phyloP scores from a whole-genome alignment of 2,329 filamentous ascomycete species.

The Fusarium avenaceum region DNA sequence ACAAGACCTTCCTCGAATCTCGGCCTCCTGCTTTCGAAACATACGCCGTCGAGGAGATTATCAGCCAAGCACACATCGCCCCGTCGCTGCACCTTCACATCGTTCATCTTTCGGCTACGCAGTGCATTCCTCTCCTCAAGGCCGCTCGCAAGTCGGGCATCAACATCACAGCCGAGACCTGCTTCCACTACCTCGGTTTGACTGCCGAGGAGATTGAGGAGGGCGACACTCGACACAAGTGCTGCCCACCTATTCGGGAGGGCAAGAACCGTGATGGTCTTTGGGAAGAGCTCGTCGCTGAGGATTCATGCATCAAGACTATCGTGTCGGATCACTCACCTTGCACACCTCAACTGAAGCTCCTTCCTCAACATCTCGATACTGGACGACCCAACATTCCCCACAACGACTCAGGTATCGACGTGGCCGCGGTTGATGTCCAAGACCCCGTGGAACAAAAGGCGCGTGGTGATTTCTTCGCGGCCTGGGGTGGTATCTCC shows the following conservation, averaged over 20 bases:
- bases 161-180: slow-evolving; percentile 93
- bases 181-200: slow-evolving; percentile 93
- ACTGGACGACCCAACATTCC: slow-evolving; percentile 53
- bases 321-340: slow-evolving; percentile 96
- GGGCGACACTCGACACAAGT: slow-evolving; percentile 94
- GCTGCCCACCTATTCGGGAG: slow-evolving; percentile 90
- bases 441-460: slow-evolving; percentile 54
- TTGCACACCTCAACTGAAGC: slow-evolving; percentile 94
- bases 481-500: slow-evolving; percentile 95
- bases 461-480: slow-evolving; percentile 86
- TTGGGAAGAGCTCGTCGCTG: slow-evolving; percentile 82
- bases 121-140: slow-evolving; percentile 85
- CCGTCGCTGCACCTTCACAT: slow-evolving; percentile 91
- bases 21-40: slow-evolving; percentile 92
- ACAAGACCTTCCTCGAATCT: slow-evolving; percentile 92
- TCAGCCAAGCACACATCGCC: slow-evolving; percentile 83
- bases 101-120: slow-evolving; percentile 90
- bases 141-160: slow-evolving; percentile 79
- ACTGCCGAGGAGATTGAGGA: slow-evolving; percentile 84
- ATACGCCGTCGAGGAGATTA: slow-evolving; percentile 87
- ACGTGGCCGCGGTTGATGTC: slow-evolving; percentile 57
- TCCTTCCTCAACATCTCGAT: slow-evolving; percentile 77
- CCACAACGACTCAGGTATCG: slow-evolving; percentile 68
- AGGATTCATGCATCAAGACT: slow-evolving; percentile 86
- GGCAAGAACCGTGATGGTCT: slow-evolving; percentile 85